These are phyloP conservation scores for Didymella exigua DNA, from an alignment of 2,329 filamentous ascomycete species.

Conservation along the genomic window DNA sequence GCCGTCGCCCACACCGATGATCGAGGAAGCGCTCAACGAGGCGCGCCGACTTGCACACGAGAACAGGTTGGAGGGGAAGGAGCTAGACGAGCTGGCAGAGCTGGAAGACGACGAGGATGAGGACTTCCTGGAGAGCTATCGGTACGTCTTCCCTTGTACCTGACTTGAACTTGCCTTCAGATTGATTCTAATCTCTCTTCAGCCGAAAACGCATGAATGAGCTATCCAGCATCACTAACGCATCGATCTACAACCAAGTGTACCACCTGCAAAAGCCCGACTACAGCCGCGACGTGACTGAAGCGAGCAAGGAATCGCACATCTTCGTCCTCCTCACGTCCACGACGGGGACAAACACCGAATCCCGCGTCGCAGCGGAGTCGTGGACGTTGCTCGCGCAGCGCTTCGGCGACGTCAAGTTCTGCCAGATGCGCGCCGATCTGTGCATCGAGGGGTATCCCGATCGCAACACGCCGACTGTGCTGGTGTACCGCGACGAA, in stretches of 20 bases:
- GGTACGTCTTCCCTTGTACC: constrained; percentile 50
- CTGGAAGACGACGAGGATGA: constrained; percentile 97
- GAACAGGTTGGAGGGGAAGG: constrained; percentile 91
- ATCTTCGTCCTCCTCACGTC: constrained; percentile 83
- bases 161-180: background rate
- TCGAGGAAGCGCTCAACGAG: constrained; percentile 90
- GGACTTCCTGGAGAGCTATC: constrained; percentile 84
- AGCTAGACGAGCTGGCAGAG: constrained; percentile 89
- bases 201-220: constrained; percentile 84
- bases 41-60: constrained; percentile 84
- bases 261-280: constrained; percentile 95
- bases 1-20: constrained; percentile 91
- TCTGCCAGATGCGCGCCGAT: constrained; percentile 90
- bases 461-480: constrained; percentile 91
- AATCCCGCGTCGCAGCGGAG: constrained; percentile 82
- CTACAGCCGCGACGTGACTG: constrained; percentile 88
- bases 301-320: constrained; percentile 73
- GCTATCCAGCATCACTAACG: constrained; percentile 73
- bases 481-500: constrained; percentile 88
- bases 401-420: constrained; percentile 94
- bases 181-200: background rate
- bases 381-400: constrained; percentile 83
- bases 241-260: constrained; percentile 84
- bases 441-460: constrained; percentile 97
- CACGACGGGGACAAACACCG: constrained; percentile 76